These are phyloP conservation scores for Trypanosoma mega DNA, from an alignment of 208 protist species.

Conservation along the genomic window DNA sequence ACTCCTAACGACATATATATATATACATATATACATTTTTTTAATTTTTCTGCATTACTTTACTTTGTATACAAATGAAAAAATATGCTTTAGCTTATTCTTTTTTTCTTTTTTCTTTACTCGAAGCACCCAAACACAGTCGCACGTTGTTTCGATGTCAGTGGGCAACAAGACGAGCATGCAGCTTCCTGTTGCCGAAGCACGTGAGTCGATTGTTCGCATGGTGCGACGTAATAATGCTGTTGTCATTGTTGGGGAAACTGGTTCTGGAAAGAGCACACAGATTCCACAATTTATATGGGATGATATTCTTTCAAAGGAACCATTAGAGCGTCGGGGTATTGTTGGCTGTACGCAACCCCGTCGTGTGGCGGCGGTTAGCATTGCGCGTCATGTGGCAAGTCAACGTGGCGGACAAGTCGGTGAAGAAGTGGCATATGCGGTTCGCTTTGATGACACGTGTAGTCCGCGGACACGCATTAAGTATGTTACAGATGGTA, in stretches of 20 bases:
- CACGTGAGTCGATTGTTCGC: constrained; percentile 67
- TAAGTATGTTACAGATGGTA: constrained; percentile 97
- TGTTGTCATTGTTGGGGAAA: constrained; percentile 93
- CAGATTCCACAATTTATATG: constrained; percentile 95
- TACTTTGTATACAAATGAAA: neutral
- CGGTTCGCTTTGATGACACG: constrained; percentile 95
- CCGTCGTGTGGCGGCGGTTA: constrained; percentile 96
- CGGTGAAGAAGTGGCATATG: constrained; percentile 91
- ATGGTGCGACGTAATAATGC: constrained; percentile 81
- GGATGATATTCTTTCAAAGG: constrained; percentile 75
- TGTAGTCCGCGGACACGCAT: constrained; percentile 79
- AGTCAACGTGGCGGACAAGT: constrained; percentile 81
- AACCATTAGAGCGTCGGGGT: constrained; percentile 19
- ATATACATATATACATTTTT: neutral
- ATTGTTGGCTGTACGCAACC: constrained; percentile 96
- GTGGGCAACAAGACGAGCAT: neutral
- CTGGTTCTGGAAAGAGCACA: constrained; percentile 92
- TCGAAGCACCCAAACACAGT: no score
- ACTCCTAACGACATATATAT: neutral
- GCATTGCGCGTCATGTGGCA: constrained; percentile 93
- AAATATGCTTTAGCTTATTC: neutral
- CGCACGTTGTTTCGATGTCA: no score
- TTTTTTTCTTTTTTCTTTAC: neutral
- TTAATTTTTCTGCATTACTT: constrained; percentile 9
- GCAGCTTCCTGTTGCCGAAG: constrained; percentile 75